Conservation (phyloP, 495 filamentous ascomycete species). For the Entonaema liquescens region DNA sequence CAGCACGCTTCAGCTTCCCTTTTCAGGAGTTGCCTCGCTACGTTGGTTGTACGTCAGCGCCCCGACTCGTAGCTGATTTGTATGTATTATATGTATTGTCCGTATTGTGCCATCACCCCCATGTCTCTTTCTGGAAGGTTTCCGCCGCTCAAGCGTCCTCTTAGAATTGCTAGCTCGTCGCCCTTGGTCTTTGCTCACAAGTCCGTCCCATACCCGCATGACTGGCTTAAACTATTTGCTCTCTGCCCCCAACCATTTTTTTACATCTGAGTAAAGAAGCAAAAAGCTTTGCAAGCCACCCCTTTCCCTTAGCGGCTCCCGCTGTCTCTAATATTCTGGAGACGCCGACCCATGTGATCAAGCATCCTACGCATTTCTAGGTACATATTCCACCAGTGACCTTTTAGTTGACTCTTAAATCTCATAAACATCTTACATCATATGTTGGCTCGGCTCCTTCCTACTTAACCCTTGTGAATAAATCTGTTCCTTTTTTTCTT, state of each 20-base stretch:
- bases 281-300: constrained; percentile 35
- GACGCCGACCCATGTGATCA: constrained; percentile 39
- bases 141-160: constrained; percentile 35
- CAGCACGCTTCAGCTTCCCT: constrained; percentile 43
- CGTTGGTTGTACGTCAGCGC: constrained; percentile 37
- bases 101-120: constrained; percentile 33
- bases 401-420: constrained; percentile 31
- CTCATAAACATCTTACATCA: constrained; percentile 42
- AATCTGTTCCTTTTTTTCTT: constrained; percentile 34
- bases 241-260: constrained; percentile 32
- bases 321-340: constrained; percentile 41
- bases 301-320: constrained; percentile 34
- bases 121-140: constrained; percentile 43
- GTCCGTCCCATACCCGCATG: constrained; percentile 42
- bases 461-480: constrained; percentile 17
- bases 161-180: constrained; percentile 31
- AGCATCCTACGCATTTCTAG: constrained; percentile 26
- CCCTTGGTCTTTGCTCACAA: constrained; percentile 29
- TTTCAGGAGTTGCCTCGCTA: constrained; percentile 39
- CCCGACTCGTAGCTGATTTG: constrained; percentile 28
- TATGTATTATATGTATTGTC: neutral
- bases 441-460: constrained; percentile 22
- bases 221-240: constrained; percentile 27
- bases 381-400: constrained; percentile 34
- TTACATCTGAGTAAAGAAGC: constrained; percentile 23